These are phyloP conservation scores for Boletus fagicola DNA, from an alignment of 768 basidiomycete genomes.

Conservation along the genomic window DNA sequence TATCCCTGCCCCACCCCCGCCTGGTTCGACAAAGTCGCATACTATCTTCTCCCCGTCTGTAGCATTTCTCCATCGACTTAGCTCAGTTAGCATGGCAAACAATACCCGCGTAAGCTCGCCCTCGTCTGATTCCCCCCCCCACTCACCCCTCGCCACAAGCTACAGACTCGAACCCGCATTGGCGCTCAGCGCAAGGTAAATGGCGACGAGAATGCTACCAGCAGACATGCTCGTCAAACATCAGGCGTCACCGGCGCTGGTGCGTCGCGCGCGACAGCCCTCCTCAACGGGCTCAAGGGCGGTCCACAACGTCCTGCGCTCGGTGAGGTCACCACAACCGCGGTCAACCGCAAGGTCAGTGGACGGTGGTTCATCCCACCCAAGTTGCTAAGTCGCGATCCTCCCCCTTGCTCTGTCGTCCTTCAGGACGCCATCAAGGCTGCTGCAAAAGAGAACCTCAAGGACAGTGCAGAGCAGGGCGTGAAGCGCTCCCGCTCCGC, in stretches of 20 bases:
- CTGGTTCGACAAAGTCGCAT: conserved; percentile 17
- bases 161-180: conserved; percentile 64
- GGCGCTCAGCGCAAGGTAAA: conserved; percentile 65
- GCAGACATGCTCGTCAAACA: conserved; percentile 61
- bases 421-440: conserved; percentile 42
- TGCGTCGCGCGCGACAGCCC: conserved; percentile 48
- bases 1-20: conserved; percentile 10
- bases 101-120: conserved; percentile 52
- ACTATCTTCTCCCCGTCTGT: conserved; percentile 10
- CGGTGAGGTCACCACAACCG: conserved; percentile 76
- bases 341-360: conserved; percentile 74
- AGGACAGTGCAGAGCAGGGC: conserved; percentile 54
- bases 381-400: conserved; percentile 1
- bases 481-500: conserved; percentile 61
- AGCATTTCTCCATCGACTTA: conserved; percentile 23
- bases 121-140: not conserved
- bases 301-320: conserved; percentile 67
- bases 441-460: conserved; percentile 53
- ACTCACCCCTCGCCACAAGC: conserved; percentile 37
- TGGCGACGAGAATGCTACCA: conserved; percentile 76
- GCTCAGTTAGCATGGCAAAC: conserved; percentile 49
- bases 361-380: not conserved
- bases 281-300: conserved; percentile 47
- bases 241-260: conserved; percentile 48
- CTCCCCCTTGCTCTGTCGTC: conserved; percentile 5